A percentile compares a stretch with the other conserved stretches of the same genome.
phyloP scores from a whole-genome alignment of 805 yeast genomes.

The Yarrowia phangngaensis region DNA sequence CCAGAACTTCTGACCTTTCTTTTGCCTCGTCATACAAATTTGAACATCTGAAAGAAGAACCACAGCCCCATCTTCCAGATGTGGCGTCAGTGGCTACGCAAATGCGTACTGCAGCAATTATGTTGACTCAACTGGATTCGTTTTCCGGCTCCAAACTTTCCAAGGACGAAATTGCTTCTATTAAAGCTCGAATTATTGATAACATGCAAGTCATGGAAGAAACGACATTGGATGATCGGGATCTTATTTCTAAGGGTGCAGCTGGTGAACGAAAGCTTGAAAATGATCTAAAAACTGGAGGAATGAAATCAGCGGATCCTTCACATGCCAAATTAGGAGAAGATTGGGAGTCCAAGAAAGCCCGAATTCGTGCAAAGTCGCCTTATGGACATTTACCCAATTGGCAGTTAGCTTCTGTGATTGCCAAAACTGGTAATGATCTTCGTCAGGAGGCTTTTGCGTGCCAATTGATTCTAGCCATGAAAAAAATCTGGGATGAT shows the following conservation, averaged over 20 bases:
- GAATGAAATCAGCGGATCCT: conserved; percentile 43
- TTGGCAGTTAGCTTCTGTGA: conserved; percentile 95
- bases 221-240: conserved; percentile 48
- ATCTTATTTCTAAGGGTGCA: conserved; percentile 52
- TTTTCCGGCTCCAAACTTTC: conserved; percentile 43
- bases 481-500: conserved; percentile 77
- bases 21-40: conserved; percentile 40
- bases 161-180: conserved; percentile 57
- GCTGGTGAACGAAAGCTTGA: conserved; percentile 91
- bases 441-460: conserved; percentile 97
- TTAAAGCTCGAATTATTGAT: conserved; percentile 63
- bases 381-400: conserved; percentile 79
- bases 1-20: conserved; percentile 38
- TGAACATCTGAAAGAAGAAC: conserved; percentile 24
- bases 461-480: conserved; percentile 84
- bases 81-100: conserved; percentile 73
- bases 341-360: conserved; percentile 84
- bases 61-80: conserved; percentile 30
- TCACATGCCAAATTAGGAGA: conserved; percentile 71
- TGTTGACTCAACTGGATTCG: conserved; percentile 84
- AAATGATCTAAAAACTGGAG: conserved; percentile 85
- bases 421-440: conserved; percentile 95
- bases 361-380: conserved; percentile 72
- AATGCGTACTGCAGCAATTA: conserved; percentile 93
- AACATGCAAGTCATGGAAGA: conserved; percentile 76